Conservation (phyloP, 2,329 filamentous ascomycete species). For the Claviceps quebecensis region DNA sequence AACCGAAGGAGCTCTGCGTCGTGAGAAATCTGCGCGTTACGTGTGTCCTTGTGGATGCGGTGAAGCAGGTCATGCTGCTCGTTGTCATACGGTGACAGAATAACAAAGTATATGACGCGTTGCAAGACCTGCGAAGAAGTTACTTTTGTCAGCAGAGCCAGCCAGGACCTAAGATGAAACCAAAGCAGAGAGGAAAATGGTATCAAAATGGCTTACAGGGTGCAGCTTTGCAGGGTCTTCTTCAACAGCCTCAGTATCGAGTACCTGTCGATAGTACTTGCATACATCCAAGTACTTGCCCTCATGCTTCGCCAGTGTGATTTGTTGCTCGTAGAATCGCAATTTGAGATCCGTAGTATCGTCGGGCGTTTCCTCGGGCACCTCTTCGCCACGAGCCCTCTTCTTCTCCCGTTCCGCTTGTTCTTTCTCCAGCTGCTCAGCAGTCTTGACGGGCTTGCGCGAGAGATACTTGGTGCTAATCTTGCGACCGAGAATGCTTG, state of each 20-base stretch:
- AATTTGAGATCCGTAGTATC: slow-evolving; percentile 96
- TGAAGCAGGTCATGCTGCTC: slow-evolving; percentile 96
- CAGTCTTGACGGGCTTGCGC: slow-evolving; percentile 79
- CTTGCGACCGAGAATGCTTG: slow-evolving; percentile 85
- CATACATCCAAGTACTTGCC: slow-evolving; percentile 94
- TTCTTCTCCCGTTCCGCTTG: slow-evolving; percentile 79
- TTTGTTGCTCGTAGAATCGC: slow-evolving; percentile 93
- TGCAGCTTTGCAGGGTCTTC: slow-evolving; percentile 75
- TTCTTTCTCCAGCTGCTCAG: slow-evolving; percentile 82
- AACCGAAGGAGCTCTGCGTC: slow-evolving; percentile 82
- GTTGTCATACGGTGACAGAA: slow-evolving; percentile 93
- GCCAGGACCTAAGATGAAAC: not conserved
- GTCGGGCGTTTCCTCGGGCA: slow-evolving; percentile 63
- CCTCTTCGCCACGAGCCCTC: slow-evolving; percentile 64
- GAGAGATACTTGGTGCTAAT: slow-evolving; percentile 89
- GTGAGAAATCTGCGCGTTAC: slow-evolving; percentile 61
- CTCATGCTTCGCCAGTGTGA: slow-evolving; percentile 88
- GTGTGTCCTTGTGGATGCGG: slow-evolving; percentile 73
- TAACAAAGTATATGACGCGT: slow-evolving; percentile 93
- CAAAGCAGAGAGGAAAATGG: not conserved
- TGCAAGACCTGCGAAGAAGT: slow-evolving; percentile 57
- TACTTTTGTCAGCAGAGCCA: not conserved
- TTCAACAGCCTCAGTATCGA: slow-evolving; percentile 92
- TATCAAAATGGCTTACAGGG: slow-evolving; percentile 43
- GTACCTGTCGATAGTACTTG: slow-evolving; percentile 93